A percentile compares a stretch with the other conserved stretches of the same genome.
phyloP scores from a whole-genome alignment of 1,284 basidiomycete genomes.

The Ustilago curta region DNA sequence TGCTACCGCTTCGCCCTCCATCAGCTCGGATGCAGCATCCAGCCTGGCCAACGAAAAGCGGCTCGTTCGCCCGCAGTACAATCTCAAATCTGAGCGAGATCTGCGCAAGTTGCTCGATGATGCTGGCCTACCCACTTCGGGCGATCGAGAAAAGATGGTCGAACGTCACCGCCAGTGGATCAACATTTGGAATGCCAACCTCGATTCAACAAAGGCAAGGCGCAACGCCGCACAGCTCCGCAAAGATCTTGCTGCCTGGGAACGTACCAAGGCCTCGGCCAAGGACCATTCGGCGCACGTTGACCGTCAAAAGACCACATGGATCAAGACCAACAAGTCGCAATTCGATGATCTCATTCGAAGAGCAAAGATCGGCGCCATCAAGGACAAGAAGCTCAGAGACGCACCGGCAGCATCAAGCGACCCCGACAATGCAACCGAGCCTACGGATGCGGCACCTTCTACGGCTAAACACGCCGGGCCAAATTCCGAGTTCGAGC shows the following conservation, averaged over 20 bases:
- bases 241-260: conserved; percentile 56
- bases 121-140: conserved; percentile 43
- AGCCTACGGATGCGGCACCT: neutral
- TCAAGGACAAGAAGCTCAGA: conserved; percentile 21
- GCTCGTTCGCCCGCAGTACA: conserved; percentile 61
- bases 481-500: conserved; percentile 2
- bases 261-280: conserved; percentile 37
- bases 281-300: conserved; percentile 36
- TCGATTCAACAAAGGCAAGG: conserved; percentile 59
- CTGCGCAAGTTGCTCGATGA: conserved; percentile 59
- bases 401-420: conserved; percentile 10
- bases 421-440: neutral
- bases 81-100: conserved; percentile 52
- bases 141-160: conserved; percentile 50
- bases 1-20: conserved; percentile 9
- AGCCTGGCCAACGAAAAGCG: conserved; percentile 41
- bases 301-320: conserved; percentile 32
- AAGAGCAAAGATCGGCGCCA: conserved; percentile 35
- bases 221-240: conserved; percentile 42
- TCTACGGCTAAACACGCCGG: neutral
- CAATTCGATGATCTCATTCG: conserved; percentile 40
- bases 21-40: conserved; percentile 10
- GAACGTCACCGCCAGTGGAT: conserved; percentile 66
- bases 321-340: conserved; percentile 46
- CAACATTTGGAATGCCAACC: conserved; percentile 66